These are phyloP conservation scores for Medicago truncatula DNA, from an alignment of 306 rosid species.

Conservation along the genomic window DNA sequence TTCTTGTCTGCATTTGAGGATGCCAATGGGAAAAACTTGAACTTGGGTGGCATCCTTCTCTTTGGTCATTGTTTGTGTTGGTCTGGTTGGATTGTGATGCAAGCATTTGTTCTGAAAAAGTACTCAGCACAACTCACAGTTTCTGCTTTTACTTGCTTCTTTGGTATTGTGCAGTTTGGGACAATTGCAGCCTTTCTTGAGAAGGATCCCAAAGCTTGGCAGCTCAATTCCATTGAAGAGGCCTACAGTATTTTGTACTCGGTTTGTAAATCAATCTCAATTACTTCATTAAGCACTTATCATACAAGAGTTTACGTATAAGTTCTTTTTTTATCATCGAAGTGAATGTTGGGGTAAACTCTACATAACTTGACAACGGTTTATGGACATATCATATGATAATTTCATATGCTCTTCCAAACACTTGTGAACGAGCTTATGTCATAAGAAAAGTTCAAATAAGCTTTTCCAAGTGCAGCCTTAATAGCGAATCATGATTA, in stretches of 20 bases:
- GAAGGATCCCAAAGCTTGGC: constrained; percentile 55
- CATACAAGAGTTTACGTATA: too few relatives aligned
- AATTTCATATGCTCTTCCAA: not conserved
- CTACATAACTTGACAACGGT: too few relatives aligned
- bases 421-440: not conserved
- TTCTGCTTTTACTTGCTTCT: constrained; percentile 61
- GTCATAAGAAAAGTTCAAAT: not conserved
- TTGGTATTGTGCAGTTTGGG: constrained; percentile 55
- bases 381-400: too few relatives aligned
- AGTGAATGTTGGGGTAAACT: too few relatives aligned
- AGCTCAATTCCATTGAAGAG: constrained; percentile 52
- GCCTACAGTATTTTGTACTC: constrained; percentile 57
- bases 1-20: constrained; percentile 49
- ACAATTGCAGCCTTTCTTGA: constrained; percentile 49
- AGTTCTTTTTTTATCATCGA: too few relatives aligned
- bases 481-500: constrained; percentile 3
- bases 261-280: constrained; percentile 51
- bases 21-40: constrained; percentile 55
- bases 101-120: constrained; percentile 53
- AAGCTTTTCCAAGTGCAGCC: not conserved
- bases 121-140: constrained; percentile 58
- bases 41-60: constrained; percentile 69
- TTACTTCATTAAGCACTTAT: not conserved
- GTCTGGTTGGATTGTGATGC: constrained; percentile 75
- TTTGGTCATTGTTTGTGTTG: constrained; percentile 70